Conservation (phyloP, 345 rosid genomes). For the Kernera saxatilis region DNA sequence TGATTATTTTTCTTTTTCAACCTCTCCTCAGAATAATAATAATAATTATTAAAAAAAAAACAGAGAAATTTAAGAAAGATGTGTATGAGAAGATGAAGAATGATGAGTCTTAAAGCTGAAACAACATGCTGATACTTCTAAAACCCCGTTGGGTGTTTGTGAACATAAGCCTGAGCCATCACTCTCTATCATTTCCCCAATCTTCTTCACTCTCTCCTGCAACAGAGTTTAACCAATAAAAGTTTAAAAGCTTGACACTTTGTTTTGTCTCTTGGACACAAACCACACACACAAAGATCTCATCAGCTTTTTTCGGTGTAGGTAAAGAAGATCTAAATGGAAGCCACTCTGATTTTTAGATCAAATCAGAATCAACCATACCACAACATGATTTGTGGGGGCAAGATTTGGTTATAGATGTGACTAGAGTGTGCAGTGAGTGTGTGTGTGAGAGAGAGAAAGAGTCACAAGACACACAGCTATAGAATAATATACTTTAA, state of each 20-base stretch:
- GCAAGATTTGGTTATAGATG: slow-evolving; percentile 20
- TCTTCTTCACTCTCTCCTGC: slow-evolving; percentile 33
- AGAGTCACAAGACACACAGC: slow-evolving; percentile 32
- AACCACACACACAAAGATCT: background rate
- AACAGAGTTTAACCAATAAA: slow-evolving; percentile 12
- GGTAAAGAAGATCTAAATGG: background rate
- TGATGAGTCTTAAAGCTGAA: slow-evolving; percentile 24
- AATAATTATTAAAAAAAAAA: background rate
- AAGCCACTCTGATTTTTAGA: background rate
- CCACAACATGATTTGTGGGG: slow-evolving; percentile 21
- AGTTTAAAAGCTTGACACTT: background rate
- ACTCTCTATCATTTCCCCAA: slow-evolving; percentile 28
- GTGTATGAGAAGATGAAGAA: slow-evolving; percentile 27
- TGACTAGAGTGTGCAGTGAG: slow-evolving; percentile 26
- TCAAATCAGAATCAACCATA: slow-evolving; percentile 13
- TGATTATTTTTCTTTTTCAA: background rate
- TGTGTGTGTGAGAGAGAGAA: background rate
- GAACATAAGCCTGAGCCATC: slow-evolving; percentile 20
- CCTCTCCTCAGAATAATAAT: slow-evolving; percentile 10
- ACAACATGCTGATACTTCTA: slow-evolving; percentile 32
- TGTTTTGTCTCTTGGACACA: slow-evolving; percentile 12
- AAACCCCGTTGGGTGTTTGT: slow-evolving; percentile 33
- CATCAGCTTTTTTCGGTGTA: background rate
- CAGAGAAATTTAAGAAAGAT: slow-evolving; percentile 11
- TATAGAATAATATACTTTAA: slow-evolving; percentile 6